Evolutionary conservation across 305 asterid genomes (phyloP).

Genomic region (Solanum hybrid): DNA sequence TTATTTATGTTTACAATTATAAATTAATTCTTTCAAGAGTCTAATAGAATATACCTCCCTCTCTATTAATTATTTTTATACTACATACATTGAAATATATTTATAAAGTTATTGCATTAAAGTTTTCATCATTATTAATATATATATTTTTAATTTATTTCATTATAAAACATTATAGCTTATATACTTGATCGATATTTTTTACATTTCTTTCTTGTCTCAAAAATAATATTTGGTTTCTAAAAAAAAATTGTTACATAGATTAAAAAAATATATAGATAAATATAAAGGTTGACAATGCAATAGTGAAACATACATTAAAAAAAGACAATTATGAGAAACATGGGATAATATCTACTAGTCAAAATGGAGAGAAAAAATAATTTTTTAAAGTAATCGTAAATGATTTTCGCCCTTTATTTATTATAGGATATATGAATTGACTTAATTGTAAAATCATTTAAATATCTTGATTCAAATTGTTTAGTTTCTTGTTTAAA

Average conservation of each 20-base stretch:
- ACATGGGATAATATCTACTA: neutral
- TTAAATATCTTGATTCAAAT: neutral
- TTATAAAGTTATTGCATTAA: neutral
- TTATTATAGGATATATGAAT: neutral
- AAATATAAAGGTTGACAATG: neutral
- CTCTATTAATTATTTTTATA: no score
- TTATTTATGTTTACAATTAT: neutral
- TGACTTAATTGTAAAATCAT: neutral
- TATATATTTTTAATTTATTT: neutral
- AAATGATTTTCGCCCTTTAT: neutral
- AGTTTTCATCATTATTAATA: neutral
- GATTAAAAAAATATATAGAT: neutral
- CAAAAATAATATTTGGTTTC: neutral
- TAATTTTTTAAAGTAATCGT: neutral
- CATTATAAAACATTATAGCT: neutral
- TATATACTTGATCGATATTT: neutral
- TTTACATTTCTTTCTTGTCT: neutral
- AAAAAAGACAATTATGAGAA: neutral
- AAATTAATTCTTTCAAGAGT: neutral
- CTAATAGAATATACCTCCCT: neutral
- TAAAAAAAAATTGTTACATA: neutral
- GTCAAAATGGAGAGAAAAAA: neutral
- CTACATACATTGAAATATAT: neutral
- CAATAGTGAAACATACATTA: neutral
- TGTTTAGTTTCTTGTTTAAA: neutral